phyloP scores from a whole-genome alignment of 2,329 filamentous ascomycete species.

The Aspergillus sp. region DNA sequence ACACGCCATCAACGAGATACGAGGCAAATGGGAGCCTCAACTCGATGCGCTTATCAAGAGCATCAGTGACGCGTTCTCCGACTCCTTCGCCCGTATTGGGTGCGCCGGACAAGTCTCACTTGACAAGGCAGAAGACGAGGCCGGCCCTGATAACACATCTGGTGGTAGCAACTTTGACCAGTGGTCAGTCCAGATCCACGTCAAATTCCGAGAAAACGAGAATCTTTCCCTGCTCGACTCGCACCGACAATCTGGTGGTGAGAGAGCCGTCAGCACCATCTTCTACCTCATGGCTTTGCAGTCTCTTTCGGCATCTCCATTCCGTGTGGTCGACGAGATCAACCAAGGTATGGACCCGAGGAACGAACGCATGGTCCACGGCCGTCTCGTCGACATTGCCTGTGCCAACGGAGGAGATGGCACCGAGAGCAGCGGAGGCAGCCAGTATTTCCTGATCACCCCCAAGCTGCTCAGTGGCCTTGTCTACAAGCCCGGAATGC shows the following conservation, averaged over 20 bases:
- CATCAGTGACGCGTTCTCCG: constrained; percentile 87
- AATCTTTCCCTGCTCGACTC: constrained; percentile 80
- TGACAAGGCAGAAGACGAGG: constrained; percentile 62
- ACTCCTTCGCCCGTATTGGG: constrained; percentile 91
- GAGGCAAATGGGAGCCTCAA: constrained; percentile 75
- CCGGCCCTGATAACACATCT: constrained; percentile 29
- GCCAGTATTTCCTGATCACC: constrained; percentile 93
- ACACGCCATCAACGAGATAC: constrained; percentile 63
- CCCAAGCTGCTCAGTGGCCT: constrained; percentile 87
- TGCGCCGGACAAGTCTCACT: constrained; percentile 89
- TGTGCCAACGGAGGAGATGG: constrained; percentile 55
- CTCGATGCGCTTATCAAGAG: constrained; percentile 74
- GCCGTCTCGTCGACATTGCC: constrained; percentile 96
- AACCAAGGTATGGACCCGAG: constrained; percentile 99
- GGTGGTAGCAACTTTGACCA: constrained; percentile 76
- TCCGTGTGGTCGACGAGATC: constrained; percentile 98
- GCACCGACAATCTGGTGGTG: constrained; percentile 93
- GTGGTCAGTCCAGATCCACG: constrained; percentile 91
- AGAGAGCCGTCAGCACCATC: constrained; percentile 93
- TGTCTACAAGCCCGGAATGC: constrained; percentile 87
- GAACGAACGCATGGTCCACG: constrained; percentile 97
- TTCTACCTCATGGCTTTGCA: constrained; percentile 99
- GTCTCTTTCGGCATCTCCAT: constrained; percentile 87
- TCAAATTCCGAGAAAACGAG: constrained; percentile 90
- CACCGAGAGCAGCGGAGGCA: constrained; percentile 51